These are phyloP conservation scores for Hyparrhenia diplandra DNA, from an alignment of 176 grass and related monocot genomes.

Conservation along the genomic window DNA sequence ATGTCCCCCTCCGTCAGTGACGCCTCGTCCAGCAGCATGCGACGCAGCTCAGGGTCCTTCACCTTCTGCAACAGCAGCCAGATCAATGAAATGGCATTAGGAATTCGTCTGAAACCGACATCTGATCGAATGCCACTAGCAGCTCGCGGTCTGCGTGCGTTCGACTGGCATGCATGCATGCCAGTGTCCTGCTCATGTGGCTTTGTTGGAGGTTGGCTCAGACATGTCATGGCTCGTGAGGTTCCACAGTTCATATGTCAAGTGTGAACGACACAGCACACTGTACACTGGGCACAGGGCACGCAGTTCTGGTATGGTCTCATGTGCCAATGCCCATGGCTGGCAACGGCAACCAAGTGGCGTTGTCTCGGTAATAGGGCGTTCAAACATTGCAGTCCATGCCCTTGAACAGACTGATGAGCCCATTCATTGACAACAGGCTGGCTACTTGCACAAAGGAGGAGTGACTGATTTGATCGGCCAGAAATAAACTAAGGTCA, in stretches of 20 bases:
- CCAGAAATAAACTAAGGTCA: background rate
- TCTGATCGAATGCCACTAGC: no score
- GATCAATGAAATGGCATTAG: no score
- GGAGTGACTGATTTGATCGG: background rate
- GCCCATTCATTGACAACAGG: background rate
- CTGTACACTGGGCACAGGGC: background rate
- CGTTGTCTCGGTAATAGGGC: background rate
- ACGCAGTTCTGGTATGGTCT: background rate
- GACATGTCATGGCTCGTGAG: background rate
- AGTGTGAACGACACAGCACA: background rate
- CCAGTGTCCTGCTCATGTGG: background rate
- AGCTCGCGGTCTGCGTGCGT: no score
- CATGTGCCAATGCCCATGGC: background rate
- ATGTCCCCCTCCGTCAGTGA: conserved; percentile 44
- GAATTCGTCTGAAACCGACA: no score
- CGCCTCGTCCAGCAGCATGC: conserved; percentile 61
- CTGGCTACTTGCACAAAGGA: background rate
- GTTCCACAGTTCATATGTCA: background rate
- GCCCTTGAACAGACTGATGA: background rate
- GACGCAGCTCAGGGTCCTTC: conserved; percentile 24
- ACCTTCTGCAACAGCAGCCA: no score
- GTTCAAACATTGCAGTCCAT: conserved; percentile 28
- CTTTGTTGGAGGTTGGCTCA: background rate
- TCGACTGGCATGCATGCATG: no score
- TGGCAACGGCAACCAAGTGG: background rate